These are phyloP conservation scores for Wickerhamiella galacta DNA, from an alignment of 805 yeast species.

Conservation along the genomic window DNA sequence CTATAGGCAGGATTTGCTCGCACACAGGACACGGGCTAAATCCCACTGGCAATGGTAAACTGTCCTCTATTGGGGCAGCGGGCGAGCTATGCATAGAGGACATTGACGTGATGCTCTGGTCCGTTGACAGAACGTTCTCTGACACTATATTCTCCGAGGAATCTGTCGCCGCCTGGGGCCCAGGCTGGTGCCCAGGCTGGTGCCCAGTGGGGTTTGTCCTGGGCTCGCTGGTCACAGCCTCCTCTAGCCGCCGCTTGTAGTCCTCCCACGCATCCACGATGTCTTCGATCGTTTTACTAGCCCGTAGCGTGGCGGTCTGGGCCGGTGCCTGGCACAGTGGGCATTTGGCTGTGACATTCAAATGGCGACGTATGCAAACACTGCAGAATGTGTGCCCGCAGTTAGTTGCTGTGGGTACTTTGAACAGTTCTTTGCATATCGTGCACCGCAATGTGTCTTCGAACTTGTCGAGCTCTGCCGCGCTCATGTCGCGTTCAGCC, in stretches of 20 bases:
- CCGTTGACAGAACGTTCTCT: no score
- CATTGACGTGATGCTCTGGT: no score
- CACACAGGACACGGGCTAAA: slow-evolving; percentile 54
- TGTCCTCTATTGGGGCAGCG: neutral
- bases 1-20: slow-evolving; percentile 34
- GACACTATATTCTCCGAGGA: no score
- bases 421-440: slow-evolving; percentile 69
- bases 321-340: slow-evolving; percentile 64
- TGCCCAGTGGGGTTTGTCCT: slow-evolving; percentile 14
- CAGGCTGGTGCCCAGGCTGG: neutral
- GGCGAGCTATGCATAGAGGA: neutral
- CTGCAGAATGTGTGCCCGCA: slow-evolving; percentile 89
- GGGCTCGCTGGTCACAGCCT: slow-evolving; percentile 7
- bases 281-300: slow-evolving; percentile 59
- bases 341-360: slow-evolving; percentile 44
- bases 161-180: neutral
- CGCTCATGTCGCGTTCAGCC: no score
- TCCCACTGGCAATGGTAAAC: neutral
- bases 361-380: slow-evolving; percentile 58
- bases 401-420: slow-evolving; percentile 65
- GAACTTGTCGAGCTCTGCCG: slow-evolving; percentile 25
- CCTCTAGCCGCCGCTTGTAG: slow-evolving; percentile 25
- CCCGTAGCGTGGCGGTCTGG: slow-evolving; percentile 49
- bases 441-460: slow-evolving; percentile 69
- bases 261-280: slow-evolving; percentile 35